Evolutionary conservation across 306 rosid species (phyloP), one percentile per base, ranked within the genome.

Genomic region (Heteromeles arbutifolia): DNA sequence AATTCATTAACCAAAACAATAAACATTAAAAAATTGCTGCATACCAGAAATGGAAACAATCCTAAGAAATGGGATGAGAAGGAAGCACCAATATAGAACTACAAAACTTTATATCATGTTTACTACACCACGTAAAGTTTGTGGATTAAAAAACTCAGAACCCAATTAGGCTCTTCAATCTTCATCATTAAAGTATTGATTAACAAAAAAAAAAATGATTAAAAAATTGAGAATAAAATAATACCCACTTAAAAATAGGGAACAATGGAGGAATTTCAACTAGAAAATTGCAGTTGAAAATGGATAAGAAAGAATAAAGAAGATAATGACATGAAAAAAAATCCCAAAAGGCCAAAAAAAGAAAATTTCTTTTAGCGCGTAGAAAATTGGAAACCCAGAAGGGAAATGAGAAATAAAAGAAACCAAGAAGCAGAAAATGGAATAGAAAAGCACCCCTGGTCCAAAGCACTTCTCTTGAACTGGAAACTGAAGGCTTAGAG

Each of bases 401-500:
- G 65, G 39, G 31, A 18, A 64, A 53, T 62, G 69, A 59, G 58
- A 22, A 18, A 6, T 31, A 24, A 59, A 14, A 26, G 5, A 21
- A 18, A 50, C 77, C 45, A 61, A 74, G 58, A 74, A 62, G 58
- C 65, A 41, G 76, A 66, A 45, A 61, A 75, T 54, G 73, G 43
- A 74, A 44, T n/a, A 62, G 70, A 12, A 28, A 74, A 59, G n/a
- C 83, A 67, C 21, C 69, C 53, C 24, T 26, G 73, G 54, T 9
- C 31, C 45, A 44, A 44, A 37, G 68, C 68, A 62, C 45, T 63
- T 21, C 70, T 43, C 61, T 62, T 62, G 45, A 62, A 54, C 61
- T 44, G 32, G 34, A 79, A 78, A 77, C 25, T 58, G 76, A 53
- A 87, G 79, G 70, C 70, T 62, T 73, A 21, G 31, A 21, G 37